Evolutionary conservation across 805 yeast species (phyloP), one percentile per base, ranked within the genome.

Genomic region (Metschnikowia gruessii): DNA sequence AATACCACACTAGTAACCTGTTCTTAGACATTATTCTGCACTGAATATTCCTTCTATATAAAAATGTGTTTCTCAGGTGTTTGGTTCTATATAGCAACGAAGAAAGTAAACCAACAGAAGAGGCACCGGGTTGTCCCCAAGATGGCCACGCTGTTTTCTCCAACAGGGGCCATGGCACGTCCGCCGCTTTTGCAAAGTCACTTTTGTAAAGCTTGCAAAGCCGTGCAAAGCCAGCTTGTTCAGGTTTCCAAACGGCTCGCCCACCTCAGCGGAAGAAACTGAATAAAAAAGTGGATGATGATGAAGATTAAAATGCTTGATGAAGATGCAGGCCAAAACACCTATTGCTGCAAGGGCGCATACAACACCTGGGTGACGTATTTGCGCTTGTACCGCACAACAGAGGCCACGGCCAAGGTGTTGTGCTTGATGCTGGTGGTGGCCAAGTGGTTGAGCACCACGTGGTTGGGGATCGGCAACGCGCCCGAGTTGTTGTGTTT

Each of bases 381-480:
- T 68, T 85, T 89, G 50, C 91, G 77, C 63, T 86, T 83, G 69
- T 91, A 91, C 62, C 97, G 76, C 30, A 88, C 91, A 17, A 91
- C 88, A 34, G 90, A 82, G 2, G 97, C 97, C 39, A 91, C 97
- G 7, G 97, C 95, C 48, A 91, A 73, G 0, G 96, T 92, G 64
- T 89, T 90, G 61, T 91, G 96, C 61, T 91, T 89, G 59, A 91
- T 91, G 53, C 94, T 84, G 10, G 97, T 89, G 7, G 97, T 91
- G n/a, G 97, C 96, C 65, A 91, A 72, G 65, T 91, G 98, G 62
- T 91, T 91, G 57, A 91, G 72, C 19, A 91, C 95, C 46, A 91
- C 98, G 63, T 91, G 97, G 62, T 91, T 89, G 12, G 98, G 98
- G 46, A 90, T 89, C 9, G 95, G 94, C 55, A 90, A 70, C 1